A percentile compares a stretch with the other conserved stretches of the same genome.
These are phyloP conservation scores for Cercospora sesami DNA, from an alignment of 2,329 filamentous ascomycete species.

Conservation along the genomic window DNA sequence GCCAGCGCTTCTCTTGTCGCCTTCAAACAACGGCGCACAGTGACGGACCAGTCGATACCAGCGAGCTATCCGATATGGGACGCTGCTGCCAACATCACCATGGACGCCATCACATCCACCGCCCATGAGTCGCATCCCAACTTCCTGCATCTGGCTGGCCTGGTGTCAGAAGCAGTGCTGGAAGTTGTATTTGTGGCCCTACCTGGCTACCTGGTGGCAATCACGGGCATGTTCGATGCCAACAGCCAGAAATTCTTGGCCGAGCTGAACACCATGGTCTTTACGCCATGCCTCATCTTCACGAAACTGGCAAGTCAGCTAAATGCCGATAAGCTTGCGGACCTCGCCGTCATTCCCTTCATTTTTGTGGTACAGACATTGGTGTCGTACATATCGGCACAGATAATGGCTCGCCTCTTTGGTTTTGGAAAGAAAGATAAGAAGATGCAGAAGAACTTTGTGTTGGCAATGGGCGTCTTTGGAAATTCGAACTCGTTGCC, in stretches of 20 bases:
- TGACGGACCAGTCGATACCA: slow-evolving; percentile 28
- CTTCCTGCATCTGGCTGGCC: slow-evolving; percentile 68
- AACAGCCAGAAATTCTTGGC: slow-evolving; percentile 96
- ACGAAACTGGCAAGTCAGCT: slow-evolving; percentile 95
- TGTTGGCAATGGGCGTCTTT: slow-evolving; percentile 95
- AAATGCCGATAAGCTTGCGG: slow-evolving; percentile 82
- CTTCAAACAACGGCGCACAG: slow-evolving; percentile 39
- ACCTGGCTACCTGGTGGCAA: slow-evolving; percentile 89
- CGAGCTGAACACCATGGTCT: slow-evolving; percentile 92
- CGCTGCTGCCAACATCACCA: slow-evolving; percentile 37
- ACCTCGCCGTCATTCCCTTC: slow-evolving; percentile 89
- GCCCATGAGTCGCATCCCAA: slow-evolving; percentile 54
- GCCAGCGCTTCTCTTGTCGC: slow-evolving; percentile 41
- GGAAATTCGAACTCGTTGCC: slow-evolving; percentile 98
- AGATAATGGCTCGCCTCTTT: slow-evolving; percentile 70
- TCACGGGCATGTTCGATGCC: slow-evolving; percentile 88
- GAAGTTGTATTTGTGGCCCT: slow-evolving; percentile 94
- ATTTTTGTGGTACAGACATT: slow-evolving; percentile 88
- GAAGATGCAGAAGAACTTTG: slow-evolving; percentile 86
- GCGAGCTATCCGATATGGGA: slow-evolving; percentile 34
- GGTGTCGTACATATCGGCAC: slow-evolving; percentile 78
- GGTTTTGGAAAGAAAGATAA: slow-evolving; percentile 56
- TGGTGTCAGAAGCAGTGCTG: slow-evolving; percentile 92
- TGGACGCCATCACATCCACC: slow-evolving; percentile 24
- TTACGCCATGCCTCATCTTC: slow-evolving; percentile 96